phyloP scores from a whole-genome alignment of 2,329 filamentous ascomycete species.

The Endoconidiophora laricicola region DNA sequence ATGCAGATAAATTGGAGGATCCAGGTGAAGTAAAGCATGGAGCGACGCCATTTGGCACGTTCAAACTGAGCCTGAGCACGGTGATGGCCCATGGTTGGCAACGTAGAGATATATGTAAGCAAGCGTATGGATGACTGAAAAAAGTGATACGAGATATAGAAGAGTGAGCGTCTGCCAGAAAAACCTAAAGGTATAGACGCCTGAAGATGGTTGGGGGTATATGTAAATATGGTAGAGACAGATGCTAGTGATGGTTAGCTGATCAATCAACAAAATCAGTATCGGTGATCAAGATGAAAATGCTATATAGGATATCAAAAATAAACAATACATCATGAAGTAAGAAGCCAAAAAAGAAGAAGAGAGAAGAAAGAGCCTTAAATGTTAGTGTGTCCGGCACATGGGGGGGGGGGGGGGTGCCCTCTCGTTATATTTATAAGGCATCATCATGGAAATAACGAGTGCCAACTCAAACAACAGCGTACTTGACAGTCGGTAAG shows the following conservation, averaged over 20 bases:
- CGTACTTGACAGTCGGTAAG: too few species aligned
- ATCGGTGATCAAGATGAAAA: too few species aligned
- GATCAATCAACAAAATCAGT: too few species aligned
- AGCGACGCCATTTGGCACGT: slow-evolving; percentile 33
- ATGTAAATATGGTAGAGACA: too few species aligned
- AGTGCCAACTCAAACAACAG: too few species aligned
- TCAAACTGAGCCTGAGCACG: slow-evolving; percentile 36
- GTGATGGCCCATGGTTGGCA: slow-evolving; percentile 17
- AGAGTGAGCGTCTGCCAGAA: not conserved
- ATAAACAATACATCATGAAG: not conserved
- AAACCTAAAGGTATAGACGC: too few species aligned
- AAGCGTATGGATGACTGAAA: not conserved
- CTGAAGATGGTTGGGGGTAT: too few species aligned
- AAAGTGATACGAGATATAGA: not conserved
- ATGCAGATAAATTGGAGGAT: slow-evolving; percentile 29
- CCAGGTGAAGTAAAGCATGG: slow-evolving; percentile 34
- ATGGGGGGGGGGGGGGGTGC: not conserved
- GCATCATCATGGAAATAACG: too few species aligned
- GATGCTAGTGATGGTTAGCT: too few species aligned
- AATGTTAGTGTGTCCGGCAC: not conserved
- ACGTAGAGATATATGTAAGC: not conserved
- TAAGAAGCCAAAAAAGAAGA: not conserved
- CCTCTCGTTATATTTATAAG: not conserved
- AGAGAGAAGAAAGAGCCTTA: not conserved
- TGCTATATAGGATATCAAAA: not conserved